A percentile compares a stretch with the other conserved stretches of the same genome.
Evolutionary conservation across 805 yeast species (phyloP).

Genomic region (Saturnispora besseyi): DNA sequence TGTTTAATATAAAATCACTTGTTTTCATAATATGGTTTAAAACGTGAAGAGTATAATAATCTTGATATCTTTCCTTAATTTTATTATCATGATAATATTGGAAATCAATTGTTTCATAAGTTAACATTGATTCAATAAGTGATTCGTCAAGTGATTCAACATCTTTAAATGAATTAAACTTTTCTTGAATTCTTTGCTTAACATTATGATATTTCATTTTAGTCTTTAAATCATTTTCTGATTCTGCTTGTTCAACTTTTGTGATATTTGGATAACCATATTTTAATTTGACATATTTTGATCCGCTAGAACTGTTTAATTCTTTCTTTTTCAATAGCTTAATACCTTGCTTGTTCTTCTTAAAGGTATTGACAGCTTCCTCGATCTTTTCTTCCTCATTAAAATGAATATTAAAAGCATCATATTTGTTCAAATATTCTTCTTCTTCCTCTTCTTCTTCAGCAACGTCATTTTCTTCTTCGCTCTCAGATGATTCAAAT

Average conservation of each 20-base stretch:
- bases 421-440: constrained; percentile 28
- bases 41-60: constrained; percentile 59
- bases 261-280: constrained; percentile 20
- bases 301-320: constrained; percentile 7
- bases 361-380: constrained; percentile 20
- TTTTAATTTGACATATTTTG: constrained; percentile 26
- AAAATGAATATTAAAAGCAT: constrained; percentile 76
- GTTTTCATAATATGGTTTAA: constrained; percentile 82
- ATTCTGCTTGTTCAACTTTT: constrained; percentile 5
- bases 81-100: constrained; percentile 42
- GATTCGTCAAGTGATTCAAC: constrained; percentile 36
- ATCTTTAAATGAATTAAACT: constrained; percentile 24
- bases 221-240: constrained; percentile 8
- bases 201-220: constrained; percentile 31
- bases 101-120: constrained; percentile 61
- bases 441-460: constrained; percentile 31
- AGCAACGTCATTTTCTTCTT: constrained; percentile 18
- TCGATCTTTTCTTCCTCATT: constrained; percentile 38
- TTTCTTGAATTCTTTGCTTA: constrained; percentile 38
- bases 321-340: constrained; percentile 6
- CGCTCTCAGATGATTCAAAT: constrained; percentile 18
- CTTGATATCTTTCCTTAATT: constrained; percentile 36
- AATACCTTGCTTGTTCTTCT: constrained; percentile 24
- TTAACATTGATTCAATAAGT: constrained; percentile 56
- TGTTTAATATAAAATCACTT: constrained; percentile 72